Percentiles rank a stretch among this genome's conserved stretches.
Evolutionary conservation across 768 basidiomycete genomes (phyloP).

Genomic region (Tylopilus sp.): DNA sequence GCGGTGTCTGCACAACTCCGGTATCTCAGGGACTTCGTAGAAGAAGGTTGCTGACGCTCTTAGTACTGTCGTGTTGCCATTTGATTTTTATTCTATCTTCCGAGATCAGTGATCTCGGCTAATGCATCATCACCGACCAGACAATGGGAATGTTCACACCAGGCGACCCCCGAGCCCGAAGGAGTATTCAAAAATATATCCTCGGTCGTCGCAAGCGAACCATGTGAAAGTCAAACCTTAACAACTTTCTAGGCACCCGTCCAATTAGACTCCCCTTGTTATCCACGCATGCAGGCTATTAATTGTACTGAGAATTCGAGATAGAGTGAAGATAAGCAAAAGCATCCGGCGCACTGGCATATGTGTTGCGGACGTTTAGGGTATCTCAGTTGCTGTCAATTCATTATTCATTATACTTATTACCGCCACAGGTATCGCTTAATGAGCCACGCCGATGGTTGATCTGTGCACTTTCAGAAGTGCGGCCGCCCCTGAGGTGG

Average conservation of each 20-base stretch:
- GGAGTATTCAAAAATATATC: background rate
- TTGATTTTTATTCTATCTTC: background rate
- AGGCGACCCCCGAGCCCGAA: background rate
- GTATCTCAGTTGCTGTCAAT: background rate
- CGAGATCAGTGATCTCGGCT: background rate
- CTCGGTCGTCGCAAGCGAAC: background rate
- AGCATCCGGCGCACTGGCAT: background rate
- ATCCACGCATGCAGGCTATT: background rate
- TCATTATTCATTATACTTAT: background rate
- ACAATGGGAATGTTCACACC: conserved; percentile 3
- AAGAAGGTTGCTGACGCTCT: conserved; percentile 37
- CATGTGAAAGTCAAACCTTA: background rate
- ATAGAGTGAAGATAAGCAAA: background rate
- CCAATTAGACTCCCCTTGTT: background rate
- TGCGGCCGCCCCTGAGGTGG: background rate
- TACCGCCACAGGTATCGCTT: background rate
- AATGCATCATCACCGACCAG: background rate
- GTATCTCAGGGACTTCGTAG: conserved; percentile 67
- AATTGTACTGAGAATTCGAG: background rate
- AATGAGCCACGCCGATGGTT: background rate
- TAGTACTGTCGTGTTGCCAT: background rate
- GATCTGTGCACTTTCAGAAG: background rate
- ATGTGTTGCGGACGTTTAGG: background rate
- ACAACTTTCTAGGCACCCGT: background rate
- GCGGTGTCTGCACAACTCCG: conserved; percentile 69